A percentile compares a stretch with the other conserved stretches of the same genome.
Evolutionary conservation across 75 land plant species (phyloP).

Genomic region (Isoetes taiwanensis): DNA sequence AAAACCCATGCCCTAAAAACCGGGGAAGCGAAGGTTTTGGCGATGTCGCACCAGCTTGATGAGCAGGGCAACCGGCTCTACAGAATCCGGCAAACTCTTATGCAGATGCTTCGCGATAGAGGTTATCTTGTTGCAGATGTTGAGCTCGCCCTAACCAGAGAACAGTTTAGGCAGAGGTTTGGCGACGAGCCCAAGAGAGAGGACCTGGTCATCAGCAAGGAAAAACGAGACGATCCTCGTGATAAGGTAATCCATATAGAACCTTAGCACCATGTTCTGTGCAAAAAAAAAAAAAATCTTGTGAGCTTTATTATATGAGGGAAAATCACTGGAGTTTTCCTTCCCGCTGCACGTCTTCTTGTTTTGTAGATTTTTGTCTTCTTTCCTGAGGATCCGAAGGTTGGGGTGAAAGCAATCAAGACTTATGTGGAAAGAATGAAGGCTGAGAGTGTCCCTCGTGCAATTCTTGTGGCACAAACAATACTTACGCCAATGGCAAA

Average conservation of each 20-base stretch:
- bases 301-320: no score
- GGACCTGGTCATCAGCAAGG: slow-evolving; percentile 58
- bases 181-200: slow-evolving; percentile 70
- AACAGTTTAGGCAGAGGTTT: slow-evolving; percentile 42
- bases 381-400: slow-evolving; percentile 83
- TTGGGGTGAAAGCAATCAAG: slow-evolving; percentile 86
- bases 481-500: slow-evolving; percentile 78
- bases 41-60: slow-evolving; percentile 29
- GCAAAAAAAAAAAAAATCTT: no score
- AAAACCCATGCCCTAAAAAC: no score
- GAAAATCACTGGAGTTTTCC: no score
- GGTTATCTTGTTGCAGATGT: slow-evolving; percentile 53
- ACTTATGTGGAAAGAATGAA: slow-evolving; percentile 74
- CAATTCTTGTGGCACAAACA: slow-evolving; percentile 64
- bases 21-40: no score
- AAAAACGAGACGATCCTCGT: slow-evolving; percentile 32
- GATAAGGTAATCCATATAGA: no score
- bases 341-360: no score
- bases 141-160: slow-evolving; percentile 39
- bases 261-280: no score
- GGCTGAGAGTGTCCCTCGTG: slow-evolving; percentile 59
- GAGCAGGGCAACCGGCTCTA: slow-evolving; percentile 43
- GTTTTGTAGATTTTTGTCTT: slow-evolving; percentile 65
- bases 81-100: slow-evolving; percentile 59
- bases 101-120: slow-evolving; percentile 75